A percentile compares a stretch with the other conserved stretches of the same genome.
Evolutionary conservation across 2,329 filamentous ascomycete genomes (phyloP).

Genomic region (Exophiala calicioides): DNA sequence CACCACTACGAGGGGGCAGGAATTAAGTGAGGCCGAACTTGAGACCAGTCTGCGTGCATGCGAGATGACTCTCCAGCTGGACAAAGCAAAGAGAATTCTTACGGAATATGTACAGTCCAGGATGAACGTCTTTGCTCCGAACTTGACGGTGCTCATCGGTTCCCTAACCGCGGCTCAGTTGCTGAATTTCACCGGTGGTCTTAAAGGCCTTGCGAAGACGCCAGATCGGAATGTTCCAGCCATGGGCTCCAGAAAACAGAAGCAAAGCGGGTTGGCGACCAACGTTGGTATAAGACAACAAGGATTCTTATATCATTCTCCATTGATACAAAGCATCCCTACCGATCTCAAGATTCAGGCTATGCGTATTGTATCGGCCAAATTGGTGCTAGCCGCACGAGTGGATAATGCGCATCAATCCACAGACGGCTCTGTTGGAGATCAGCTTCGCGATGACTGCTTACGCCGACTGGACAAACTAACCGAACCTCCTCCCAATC

Average conservation of each 20-base stretch:
- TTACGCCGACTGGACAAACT: constrained; percentile 87
- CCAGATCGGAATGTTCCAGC: constrained; percentile 91
- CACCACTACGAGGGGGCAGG: constrained; percentile 79
- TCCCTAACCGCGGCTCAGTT: constrained; percentile 92
- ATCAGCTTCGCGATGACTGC: constrained; percentile 78
- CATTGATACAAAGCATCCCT: constrained; percentile 81
- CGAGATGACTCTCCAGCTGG: constrained; percentile 82
- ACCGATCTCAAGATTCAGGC: constrained; percentile 88
- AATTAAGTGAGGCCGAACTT: constrained; percentile 74
- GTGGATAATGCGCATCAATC: constrained; percentile 83
- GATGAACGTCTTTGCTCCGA: constrained; percentile 95
- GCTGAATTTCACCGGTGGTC: constrained; percentile 88
- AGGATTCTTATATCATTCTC: constrained; percentile 89
- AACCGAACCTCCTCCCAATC: constrained; percentile 86
- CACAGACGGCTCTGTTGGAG: constrained; percentile 78
- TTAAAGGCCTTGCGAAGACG: constrained; percentile 85
- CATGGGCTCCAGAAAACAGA: constrained; percentile 85
- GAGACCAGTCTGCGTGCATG: constrained; percentile 74
- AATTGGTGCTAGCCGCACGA: constrained; percentile 88
- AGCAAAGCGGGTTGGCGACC: constrained; percentile 79
- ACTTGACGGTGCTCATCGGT: constrained; percentile 85
- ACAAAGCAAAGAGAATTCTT: constrained; percentile 80
- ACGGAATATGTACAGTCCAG: constrained; percentile 95
- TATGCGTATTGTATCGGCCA: constrained; percentile 90
- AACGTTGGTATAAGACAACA: constrained; percentile 90